These are phyloP conservation scores for Croton setiger DNA, from an alignment of 441 rosid genomes.

Conservation along the genomic window DNA sequence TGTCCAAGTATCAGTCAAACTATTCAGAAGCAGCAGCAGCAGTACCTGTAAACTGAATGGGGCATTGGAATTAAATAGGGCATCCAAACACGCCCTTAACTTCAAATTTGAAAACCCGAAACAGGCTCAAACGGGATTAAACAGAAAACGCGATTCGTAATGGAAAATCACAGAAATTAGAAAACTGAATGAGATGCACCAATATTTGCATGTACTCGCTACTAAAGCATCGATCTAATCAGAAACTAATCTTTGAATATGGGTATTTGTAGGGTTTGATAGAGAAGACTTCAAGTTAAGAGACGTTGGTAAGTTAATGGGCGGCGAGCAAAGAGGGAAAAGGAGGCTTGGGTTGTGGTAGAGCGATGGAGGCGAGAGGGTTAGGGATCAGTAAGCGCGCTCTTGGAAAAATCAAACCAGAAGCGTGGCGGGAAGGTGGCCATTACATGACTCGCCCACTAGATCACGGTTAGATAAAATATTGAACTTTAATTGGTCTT, in stretches of 20 bases:
- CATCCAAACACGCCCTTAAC: too few relatives aligned
- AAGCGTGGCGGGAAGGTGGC: slow-evolving; percentile 20
- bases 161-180: background rate
- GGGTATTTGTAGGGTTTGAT: background rate
- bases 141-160: background rate
- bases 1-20: too few relatives aligned
- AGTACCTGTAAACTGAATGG: background rate
- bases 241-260: background rate
- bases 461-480: too few relatives aligned
- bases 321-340: background rate
- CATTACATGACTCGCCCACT: too few relatives aligned
- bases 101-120: background rate
- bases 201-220: background rate
- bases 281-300: background rate
- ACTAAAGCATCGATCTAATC: background rate
- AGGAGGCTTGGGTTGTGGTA: background rate
- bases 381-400: slow-evolving; percentile 3
- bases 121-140: background rate
- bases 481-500: too few relatives aligned
- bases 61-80: background rate
- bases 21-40: background rate
- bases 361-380: background rate
- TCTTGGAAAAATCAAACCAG: slow-evolving; percentile 9
- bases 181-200: background rate
- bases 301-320: background rate